Evolutionary conservation across 2,329 filamentous ascomycete species (phyloP), one percentile per base, ranked within the genome.

Genomic region (Beauveria sp.): DNA sequence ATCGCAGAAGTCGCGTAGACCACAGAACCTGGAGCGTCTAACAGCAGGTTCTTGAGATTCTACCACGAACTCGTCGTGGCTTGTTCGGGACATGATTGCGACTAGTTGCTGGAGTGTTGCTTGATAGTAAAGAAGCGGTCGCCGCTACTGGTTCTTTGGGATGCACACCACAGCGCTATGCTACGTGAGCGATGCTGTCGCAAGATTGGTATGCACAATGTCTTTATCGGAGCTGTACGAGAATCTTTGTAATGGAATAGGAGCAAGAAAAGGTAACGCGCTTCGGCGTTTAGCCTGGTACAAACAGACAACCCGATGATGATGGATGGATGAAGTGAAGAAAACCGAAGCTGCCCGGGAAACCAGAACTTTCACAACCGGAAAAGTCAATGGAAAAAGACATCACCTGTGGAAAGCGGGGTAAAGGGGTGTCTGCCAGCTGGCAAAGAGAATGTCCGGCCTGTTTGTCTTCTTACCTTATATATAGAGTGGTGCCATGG

Each of bases 1-100:
- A 58, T 77, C 72, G 56, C 76, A 66, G 41, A 70, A 68, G 50
- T 76, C 70, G 54, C 76, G 72, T 55, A 73, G 47, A 22, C 70
- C 70, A 51, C 67, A 73, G 56, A 73, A 67, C 18, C 64, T 68
- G 47, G 69, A 71, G 16, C 68, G 69, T 18, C 64, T 63, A 63
- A 53, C 57, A 55, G 61, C 28, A 60, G 61, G 57, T 41, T 63
- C 61, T 14, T 63, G 56, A 10, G 56, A 55, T 54, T 63, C 61
- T 20, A 63, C 46, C n/a, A 56, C 61, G 30, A 63, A 63, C 44
- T 63, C 61, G 10, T 63, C 56, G 46, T 63, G 56, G 30, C 43
- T 53, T 30, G 55, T 43, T 22, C 40, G 50, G 9, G 61, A 43
- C 61, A 62, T 62, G 50, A 30, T 46, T 26, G 52, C 34, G 51